phyloP scores from a whole-genome alignment of 148 eudicot genomes.

The Rhododendron molle region DNA sequence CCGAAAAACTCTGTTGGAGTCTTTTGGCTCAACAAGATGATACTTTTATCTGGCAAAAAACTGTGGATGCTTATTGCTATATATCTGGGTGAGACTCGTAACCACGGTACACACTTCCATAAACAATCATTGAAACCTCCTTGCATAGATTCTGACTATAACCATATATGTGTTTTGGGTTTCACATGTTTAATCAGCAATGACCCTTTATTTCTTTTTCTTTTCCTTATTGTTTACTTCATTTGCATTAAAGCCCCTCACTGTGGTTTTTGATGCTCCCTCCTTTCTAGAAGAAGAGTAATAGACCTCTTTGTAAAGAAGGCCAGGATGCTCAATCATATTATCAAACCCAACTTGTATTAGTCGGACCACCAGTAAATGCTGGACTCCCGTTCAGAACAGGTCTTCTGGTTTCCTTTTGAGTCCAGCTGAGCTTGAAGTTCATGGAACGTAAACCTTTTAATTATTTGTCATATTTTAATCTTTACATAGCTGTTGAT shows the following conservation, averaged over 20 bases:
- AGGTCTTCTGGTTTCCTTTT: constrained; percentile 55
- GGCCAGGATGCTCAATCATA: constrained; percentile 64
- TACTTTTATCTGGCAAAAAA: constrained; percentile 88
- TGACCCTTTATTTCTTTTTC: background rate
- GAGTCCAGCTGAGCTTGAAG: constrained; percentile 55
- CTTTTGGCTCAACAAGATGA: constrained; percentile 86
- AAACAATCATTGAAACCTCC: background rate
- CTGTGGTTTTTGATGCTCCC: constrained; percentile 14
- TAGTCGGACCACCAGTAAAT: too few species aligned
- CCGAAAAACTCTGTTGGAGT: constrained; percentile 73
- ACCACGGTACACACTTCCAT: background rate
- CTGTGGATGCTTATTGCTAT: constrained; percentile 62
- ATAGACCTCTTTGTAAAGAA: constrained; percentile 64
- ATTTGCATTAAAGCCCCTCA: background rate
- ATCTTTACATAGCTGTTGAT: background rate
- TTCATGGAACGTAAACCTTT: constrained; percentile 48
- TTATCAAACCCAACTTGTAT: constrained; percentile 75
- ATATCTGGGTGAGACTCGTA: constrained; percentile 49
- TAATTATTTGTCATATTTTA: background rate
- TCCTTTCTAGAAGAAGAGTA: constrained; percentile 40
- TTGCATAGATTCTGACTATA: background rate
- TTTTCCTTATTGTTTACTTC: background rate
- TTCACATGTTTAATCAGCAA: background rate
- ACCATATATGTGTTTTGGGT: background rate
- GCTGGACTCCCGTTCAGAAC: constrained; percentile 80